phyloP scores from a whole-genome alignment of 345 rosid species.

The Acer campestre region DNA sequence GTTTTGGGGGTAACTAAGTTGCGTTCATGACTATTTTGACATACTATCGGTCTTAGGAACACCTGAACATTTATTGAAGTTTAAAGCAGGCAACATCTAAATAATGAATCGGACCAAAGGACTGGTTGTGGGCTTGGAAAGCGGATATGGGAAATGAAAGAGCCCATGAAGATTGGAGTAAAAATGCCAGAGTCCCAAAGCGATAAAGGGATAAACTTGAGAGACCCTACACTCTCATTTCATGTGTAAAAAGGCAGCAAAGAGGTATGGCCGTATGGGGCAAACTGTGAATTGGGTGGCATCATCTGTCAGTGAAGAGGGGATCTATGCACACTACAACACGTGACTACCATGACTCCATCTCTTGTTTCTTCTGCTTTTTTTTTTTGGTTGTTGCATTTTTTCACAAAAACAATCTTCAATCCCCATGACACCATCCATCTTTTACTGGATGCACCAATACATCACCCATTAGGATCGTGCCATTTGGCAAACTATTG shows the following conservation, averaged over 20 bases:
- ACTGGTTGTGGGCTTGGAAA: too few relatives aligned
- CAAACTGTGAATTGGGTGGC: background rate
- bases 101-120: background rate
- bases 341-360: constrained; percentile 4
- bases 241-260: too few relatives aligned
- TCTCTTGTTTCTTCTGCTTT: background rate
- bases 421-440: background rate
- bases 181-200: background rate
- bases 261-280: constrained; percentile 12
- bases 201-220: background rate
- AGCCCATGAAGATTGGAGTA: background rate
- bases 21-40: too few relatives aligned
- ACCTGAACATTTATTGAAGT: too few relatives aligned
- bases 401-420: background rate
- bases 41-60: too few relatives aligned
- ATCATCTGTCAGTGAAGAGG: constrained; percentile 1
- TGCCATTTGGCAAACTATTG: too few relatives aligned
- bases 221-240: background rate
- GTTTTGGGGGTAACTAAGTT: too few relatives aligned
- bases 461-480: too few relatives aligned
- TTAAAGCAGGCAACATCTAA: too few relatives aligned
- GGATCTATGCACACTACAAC: background rate
- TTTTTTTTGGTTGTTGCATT: background rate
- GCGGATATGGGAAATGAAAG: too few relatives aligned
- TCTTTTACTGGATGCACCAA: background rate